Base-by-base conservation (phyloP, 2,329 filamentous ascomycete species). In the Claviceps humidiphila region DNA sequence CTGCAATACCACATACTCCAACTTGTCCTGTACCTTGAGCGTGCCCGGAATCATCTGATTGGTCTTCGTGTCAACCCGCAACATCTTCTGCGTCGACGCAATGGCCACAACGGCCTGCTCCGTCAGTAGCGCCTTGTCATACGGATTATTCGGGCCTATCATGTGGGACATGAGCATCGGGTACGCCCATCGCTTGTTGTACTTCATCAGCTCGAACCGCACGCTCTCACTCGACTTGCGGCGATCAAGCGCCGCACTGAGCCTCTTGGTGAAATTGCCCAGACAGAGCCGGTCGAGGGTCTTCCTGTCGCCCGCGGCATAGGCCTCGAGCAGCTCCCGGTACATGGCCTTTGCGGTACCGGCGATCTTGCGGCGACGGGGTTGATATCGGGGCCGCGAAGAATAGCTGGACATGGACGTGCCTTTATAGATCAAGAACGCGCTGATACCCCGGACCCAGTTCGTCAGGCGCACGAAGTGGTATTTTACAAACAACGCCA, bases 1-100 rank as follows among this genome's bases (percentile, higher is more conserved):
- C 60, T 80, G 78, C 46, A 88, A 57, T 41, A 85, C 81, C 4
- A 88, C 57, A 60, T 87, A 80, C 70, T 89, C 85, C 1, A 74
- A 64, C 58, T 82, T 72, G 49, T 77, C 68, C 59, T 76, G 74
- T 57, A 75, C 69, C 60, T 73, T 73, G 45, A 72, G 71, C 54
- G 67, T 72, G 2, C 74, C 75, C 1, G 70, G 66, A 7, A 78
- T 62, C n/a, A 68, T 59, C 54, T 63, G 57, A 14, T 68, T 72
- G 16, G 67, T 68, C 2, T 51, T 54, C 7, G 54, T 59, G 48
- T 71, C 64, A 54, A 69, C 66, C 58, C 73, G 70, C 7, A 68
- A 69, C 39, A 79, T 65, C 57, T 70, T 71, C 68, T 86, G 82
- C 37, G 69, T 71, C 54, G 76, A 81, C 30, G 68, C 63, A 55